phyloP scores from a whole-genome alignment of 2,329 filamentous ascomycete species.

The Raffaelea arxii region DNA sequence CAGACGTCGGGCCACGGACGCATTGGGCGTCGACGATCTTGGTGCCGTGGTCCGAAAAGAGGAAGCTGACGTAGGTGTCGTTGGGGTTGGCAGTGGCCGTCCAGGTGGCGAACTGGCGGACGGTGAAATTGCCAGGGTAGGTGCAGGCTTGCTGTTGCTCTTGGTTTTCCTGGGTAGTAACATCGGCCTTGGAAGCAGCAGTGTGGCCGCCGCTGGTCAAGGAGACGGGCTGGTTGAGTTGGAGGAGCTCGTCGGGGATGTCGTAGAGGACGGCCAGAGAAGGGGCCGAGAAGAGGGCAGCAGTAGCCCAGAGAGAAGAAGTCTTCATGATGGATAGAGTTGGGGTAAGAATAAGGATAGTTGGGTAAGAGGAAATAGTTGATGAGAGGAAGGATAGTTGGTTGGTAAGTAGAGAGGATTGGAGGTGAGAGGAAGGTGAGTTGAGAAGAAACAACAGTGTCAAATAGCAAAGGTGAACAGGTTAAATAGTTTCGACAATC shows the following conservation, averaged over 20 bases:
- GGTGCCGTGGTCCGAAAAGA: slow-evolving; percentile 30
- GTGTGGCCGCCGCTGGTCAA: slow-evolving; percentile 1
- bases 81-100: slow-evolving; percentile 22
- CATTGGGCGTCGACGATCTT: slow-evolving; percentile 30
- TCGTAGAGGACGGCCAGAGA: slow-evolving; percentile 3
- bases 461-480: no score
- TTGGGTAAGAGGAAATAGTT: background rate
- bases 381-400: no score
- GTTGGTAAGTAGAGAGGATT: no score
- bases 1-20: slow-evolving; percentile 31
- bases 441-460: no score
- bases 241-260: slow-evolving; percentile 11
- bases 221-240: background rate
- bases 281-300: background rate
- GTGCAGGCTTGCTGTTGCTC: slow-evolving; percentile 20
- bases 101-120: slow-evolving; percentile 26
- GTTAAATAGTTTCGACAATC: no score
- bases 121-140: slow-evolving; percentile 27
- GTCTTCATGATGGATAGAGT: background rate
- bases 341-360: no score
- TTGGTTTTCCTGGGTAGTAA: no score
- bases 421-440: no score
- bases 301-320: background rate
- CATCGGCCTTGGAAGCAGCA: background rate
- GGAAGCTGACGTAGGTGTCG: slow-evolving; percentile 25